A percentile compares a stretch with the other conserved stretches of the same genome.
Evolutionary conservation across 2,329 filamentous ascomycete genomes (phyloP).

Genomic region (Didymellaceae sp.): DNA sequence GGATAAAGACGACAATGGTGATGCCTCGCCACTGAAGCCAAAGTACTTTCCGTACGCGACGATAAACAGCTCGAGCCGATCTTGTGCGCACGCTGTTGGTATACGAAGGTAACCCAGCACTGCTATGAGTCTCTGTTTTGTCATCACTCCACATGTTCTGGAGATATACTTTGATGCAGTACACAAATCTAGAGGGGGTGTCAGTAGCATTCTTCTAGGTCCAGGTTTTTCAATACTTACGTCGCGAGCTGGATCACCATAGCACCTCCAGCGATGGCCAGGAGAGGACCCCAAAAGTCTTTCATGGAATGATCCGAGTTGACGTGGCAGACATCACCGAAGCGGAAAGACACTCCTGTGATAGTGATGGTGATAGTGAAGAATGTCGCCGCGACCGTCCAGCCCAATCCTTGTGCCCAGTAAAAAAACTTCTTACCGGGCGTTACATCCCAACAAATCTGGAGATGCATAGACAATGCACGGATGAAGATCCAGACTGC

Average conservation of each 20-base stretch:
- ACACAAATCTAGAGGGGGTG: constrained; percentile 57
- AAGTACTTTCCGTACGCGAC: constrained; percentile 83
- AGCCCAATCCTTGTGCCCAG: constrained; percentile 78
- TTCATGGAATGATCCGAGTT: constrained; percentile 85
- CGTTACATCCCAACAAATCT: constrained; percentile 96
- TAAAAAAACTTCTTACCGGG: constrained; percentile 91
- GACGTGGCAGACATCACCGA: constrained; percentile 90
- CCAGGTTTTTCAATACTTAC: constrained; percentile 57
- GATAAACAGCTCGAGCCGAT: constrained; percentile 85
- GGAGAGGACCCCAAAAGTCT: constrained; percentile 88
- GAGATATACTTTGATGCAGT: constrained; percentile 95
- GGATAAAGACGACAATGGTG: constrained; percentile 85
- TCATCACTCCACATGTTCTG: constrained; percentile 77
- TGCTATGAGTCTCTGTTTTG: constrained; percentile 66
- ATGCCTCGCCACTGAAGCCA: constrained; percentile 95
- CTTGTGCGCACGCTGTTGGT: constrained; percentile 77
- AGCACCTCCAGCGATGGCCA: constrained; percentile 77
- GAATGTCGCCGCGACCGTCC: constrained; percentile 80
- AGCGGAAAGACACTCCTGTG: constrained; percentile 93
- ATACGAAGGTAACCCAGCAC: constrained; percentile 71
- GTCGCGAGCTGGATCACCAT: constrained; percentile 84
- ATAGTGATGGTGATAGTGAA: constrained; percentile 78
- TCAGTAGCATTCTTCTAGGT: constrained; percentile 15
- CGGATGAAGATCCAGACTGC: constrained; percentile 92
- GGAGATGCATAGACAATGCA: constrained; percentile 89